These are phyloP conservation scores for Phytophthora colocasiae DNA, from an alignment of 352 stramenopile genomes.

Conservation along the genomic window DNA sequence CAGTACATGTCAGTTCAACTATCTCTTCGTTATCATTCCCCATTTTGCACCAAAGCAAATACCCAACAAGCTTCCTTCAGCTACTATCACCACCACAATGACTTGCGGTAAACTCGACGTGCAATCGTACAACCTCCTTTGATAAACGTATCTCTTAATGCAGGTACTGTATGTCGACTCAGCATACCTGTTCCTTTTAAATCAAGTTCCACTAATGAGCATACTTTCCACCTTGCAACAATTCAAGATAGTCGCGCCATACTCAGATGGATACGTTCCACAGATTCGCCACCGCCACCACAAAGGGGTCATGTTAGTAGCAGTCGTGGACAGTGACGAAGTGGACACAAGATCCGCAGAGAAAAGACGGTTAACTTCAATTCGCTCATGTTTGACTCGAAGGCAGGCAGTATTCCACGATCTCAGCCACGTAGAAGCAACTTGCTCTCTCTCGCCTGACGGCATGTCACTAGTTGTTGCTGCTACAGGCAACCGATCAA, in stretches of 20 bases:
- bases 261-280: neutral
- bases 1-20: neutral
- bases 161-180: too few species aligned
- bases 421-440: neutral
- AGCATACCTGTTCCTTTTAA: too few species aligned
- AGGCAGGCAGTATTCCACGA: too few species aligned
- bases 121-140: conserved; percentile 28
- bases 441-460: conserved; percentile 6
- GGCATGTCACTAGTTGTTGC: too few species aligned
- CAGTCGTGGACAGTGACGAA: neutral
- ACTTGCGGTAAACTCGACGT: conserved; percentile 24
- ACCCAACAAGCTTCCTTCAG: neutral
- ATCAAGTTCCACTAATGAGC: too few species aligned
- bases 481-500: neutral
- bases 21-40: neutral
- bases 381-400: too few species aligned
- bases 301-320: conserved; percentile 13
- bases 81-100: conserved; percentile 15
- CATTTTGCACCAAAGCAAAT: neutral
- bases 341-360: neutral
- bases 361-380: too few species aligned
- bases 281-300: neutral
- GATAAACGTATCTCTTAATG: conserved; percentile 17
- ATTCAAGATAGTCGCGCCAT: neutral
- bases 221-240: too few species aligned